Percentiles rank a stretch among this genome's conserved stretches.
These are phyloP conservation scores for Diaporthe sp. DNA, from an alignment of 2,329 filamentous ascomycete species.

Conservation along the genomic window DNA sequence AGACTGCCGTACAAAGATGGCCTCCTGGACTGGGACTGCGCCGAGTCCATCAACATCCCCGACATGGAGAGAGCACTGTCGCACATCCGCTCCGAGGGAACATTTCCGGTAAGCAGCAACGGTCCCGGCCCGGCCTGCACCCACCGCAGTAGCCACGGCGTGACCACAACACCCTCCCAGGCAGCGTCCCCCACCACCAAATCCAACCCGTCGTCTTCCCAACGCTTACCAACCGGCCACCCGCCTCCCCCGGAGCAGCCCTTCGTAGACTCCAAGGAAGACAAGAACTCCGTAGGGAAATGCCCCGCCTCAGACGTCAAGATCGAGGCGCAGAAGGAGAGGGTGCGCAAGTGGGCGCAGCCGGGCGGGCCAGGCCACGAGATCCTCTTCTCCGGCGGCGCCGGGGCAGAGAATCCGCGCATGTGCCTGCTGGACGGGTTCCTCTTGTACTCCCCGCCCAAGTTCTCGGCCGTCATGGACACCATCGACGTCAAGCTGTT, in stretches of 20 bases:
- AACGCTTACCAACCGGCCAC: conserved; percentile 30
- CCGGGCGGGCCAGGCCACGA: conserved; percentile 58
- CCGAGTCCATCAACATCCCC: conserved; percentile 80
- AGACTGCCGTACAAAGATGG: conserved; percentile 69
- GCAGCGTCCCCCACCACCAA: conserved; percentile 4
- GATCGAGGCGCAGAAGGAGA: conserved; percentile 60
- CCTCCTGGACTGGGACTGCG: conserved; percentile 92
- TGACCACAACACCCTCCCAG: conserved; percentile 25
- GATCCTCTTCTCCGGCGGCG: conserved; percentile 47
- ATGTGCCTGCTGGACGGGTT: conserved; percentile 91
- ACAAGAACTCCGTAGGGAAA: conserved; percentile 70
- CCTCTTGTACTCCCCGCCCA: conserved; percentile 75
- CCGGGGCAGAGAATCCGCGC: no score
- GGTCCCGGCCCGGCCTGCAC: conserved; percentile 39
- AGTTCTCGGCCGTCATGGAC: conserved; percentile 66
- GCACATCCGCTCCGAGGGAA: conserved; percentile 78
- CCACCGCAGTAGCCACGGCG: conserved; percentile 46
- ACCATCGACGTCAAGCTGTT: conserved; percentile 84
- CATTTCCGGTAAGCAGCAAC: conserved; percentile 69
- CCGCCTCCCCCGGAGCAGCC: conserved; percentile 52
- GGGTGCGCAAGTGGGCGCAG: conserved; percentile 61
- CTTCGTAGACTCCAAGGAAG: conserved; percentile 68
- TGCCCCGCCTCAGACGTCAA: conserved; percentile 64
- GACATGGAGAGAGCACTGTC: conserved; percentile 75
- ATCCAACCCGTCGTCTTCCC: conserved; percentile 49